Base-by-base conservation (phyloP, 768 basidiomycete genomes). In the Leccinum longicurvipes region DNA sequence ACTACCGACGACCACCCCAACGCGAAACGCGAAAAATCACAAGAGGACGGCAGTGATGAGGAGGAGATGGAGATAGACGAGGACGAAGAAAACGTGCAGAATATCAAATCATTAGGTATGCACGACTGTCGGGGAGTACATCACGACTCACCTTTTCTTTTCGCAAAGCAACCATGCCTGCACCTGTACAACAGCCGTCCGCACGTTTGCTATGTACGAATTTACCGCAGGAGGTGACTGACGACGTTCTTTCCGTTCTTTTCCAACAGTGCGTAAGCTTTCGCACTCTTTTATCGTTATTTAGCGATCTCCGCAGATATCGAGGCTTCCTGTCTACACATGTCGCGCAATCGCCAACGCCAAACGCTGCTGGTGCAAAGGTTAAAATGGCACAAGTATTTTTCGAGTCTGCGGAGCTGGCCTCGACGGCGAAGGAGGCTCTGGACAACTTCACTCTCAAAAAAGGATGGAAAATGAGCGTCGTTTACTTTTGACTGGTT, bases 51-150 rank as follows among this genome's bases (percentile, higher is more conserved):
- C 14, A 82, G 73, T 60, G 89, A 91, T 59, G 93, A 85, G 53
- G 89, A 89, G 67, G 91, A 93, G 75, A 95, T 95, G 87, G 93
- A 96, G 74, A 91, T 93, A 65, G 93, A 94, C 57, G 92, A 94
- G 49, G 93, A 97, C 47, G 88, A 91, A 46, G 86, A 89, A 53
- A 68, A 75, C 34, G 73, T 74, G 47, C 78, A 73, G 57, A 72
- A 71, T 57, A 72, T 56, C 48, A 70, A 63, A 57, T 70, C 73
- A 61, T 63, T 75, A 61, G 80, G 83, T 85, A 78, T 69, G 82
- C 77, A 64, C 59, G 65, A 31, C 49, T 67, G 41, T 51, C 56
- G 24, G 23, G 3, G 24, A 6, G 27, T 32, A 23, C 28, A 29
- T 48, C 31, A 14, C 34, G 14, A 51, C 67, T 68, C 44, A 62